Conservation (phyloP, 2,329 filamentous ascomycete species). For the Diaporthe citri region DNA sequence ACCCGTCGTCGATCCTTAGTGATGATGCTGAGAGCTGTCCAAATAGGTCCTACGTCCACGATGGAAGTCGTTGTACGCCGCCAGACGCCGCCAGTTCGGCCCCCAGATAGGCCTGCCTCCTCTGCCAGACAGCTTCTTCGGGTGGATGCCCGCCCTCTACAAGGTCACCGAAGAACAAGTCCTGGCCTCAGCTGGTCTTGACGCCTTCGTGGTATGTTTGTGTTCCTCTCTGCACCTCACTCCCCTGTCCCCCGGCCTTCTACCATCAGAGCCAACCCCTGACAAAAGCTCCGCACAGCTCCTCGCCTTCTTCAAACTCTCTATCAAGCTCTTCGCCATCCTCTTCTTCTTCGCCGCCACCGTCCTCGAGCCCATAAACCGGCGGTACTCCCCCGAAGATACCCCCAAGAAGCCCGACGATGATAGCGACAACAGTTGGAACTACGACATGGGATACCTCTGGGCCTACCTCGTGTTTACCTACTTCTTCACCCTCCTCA, state of each 20-base stretch:
- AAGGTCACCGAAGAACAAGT: slow-evolving; percentile 90
- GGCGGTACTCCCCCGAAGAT: slow-evolving; percentile 63
- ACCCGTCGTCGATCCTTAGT: background rate
- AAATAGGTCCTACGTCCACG: slow-evolving; percentile 83
- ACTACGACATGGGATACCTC: slow-evolving; percentile 68
- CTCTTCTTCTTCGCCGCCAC: slow-evolving; percentile 85
- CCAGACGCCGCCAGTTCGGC: slow-evolving; percentile 82
- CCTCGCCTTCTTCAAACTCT: slow-evolving; percentile 95
- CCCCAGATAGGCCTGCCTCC: slow-evolving; percentile 73
- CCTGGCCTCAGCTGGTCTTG: slow-evolving; percentile 88
- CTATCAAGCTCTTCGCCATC: slow-evolving; percentile 83
- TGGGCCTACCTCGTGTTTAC: slow-evolving; percentile 97
- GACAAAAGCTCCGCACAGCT: slow-evolving; percentile 66
- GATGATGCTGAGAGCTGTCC: slow-evolving; percentile 28
- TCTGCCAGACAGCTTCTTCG: slow-evolving; percentile 86
- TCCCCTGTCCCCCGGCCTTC: no score
- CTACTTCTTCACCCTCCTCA: slow-evolving; percentile 88
- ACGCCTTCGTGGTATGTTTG: slow-evolving; percentile 85
- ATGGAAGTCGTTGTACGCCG: slow-evolving; percentile 93
- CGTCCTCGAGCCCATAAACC: slow-evolving; percentile 89
- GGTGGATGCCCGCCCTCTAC: slow-evolving; percentile 92
- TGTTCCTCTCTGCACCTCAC: background rate
- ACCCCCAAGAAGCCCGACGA: slow-evolving; percentile 29
- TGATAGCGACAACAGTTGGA: slow-evolving; percentile 44
- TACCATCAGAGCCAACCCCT: background rate